Evolutionary conservation across 1,284 basidiomycete genomes (phyloP).

Genomic region (Melanopsichium pennsylvanicum): DNA sequence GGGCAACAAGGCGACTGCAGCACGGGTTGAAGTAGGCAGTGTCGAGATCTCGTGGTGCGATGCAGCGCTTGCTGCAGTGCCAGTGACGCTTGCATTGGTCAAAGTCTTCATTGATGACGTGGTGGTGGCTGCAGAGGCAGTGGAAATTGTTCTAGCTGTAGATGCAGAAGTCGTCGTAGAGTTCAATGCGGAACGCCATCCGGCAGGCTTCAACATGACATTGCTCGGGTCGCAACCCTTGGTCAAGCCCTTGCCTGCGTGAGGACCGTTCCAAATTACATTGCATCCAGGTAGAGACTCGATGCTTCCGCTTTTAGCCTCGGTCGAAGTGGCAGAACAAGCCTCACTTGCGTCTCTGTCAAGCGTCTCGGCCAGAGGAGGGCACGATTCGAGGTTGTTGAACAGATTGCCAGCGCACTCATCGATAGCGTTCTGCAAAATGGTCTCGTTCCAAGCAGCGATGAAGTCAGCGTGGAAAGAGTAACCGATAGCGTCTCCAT

Average conservation of each 20-base stretch:
- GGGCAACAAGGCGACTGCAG: too few species aligned
- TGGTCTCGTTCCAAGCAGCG: constrained; percentile 66
- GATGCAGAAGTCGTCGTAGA: not conserved
- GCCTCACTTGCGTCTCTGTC: constrained; percentile 5
- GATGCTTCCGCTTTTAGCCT: constrained; percentile 11
- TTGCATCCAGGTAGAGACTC: constrained; percentile 46
- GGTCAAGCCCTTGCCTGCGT: constrained; percentile 35
- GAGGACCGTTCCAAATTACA: constrained; percentile 39
- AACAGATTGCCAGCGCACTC: constrained; percentile 68
- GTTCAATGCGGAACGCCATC: constrained; percentile 4
- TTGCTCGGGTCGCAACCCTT: constrained; percentile 34
- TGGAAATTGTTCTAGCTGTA: not conserved
- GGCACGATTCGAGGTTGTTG: constrained; percentile 68
- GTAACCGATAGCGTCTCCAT: constrained; percentile 59
- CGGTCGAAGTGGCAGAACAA: constrained; percentile 13
- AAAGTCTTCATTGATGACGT: not conserved
- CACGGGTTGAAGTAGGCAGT: too few species aligned
- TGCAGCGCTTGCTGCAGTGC: not conserved
- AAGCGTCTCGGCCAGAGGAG: constrained; percentile 35
- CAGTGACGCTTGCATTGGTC: not conserved
- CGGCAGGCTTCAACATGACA: constrained; percentile 22
- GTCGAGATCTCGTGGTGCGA: too few species aligned
- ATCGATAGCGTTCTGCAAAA: constrained; percentile 70
- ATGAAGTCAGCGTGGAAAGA: constrained; percentile 71
- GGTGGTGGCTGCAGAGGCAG: not conserved